These are phyloP conservation scores for Botrytis deweyae DNA, from an alignment of 2,329 filamentous ascomycete species.

Conservation along the genomic window DNA sequence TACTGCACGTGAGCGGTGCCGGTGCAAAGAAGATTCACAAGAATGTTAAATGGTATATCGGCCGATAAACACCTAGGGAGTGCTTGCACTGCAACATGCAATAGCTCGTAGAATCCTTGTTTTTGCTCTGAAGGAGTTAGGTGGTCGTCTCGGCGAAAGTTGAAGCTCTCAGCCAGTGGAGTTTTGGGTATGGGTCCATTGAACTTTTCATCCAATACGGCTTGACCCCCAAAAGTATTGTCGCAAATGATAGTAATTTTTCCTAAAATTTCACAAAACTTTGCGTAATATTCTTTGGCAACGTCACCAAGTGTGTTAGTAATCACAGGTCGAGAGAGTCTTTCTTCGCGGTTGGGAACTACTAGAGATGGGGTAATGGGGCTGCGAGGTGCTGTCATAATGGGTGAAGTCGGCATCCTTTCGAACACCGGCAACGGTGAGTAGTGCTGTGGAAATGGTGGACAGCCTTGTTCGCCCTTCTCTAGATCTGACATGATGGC, in stretches of 20 bases:
- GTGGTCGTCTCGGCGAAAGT: slow-evolving; percentile 81
- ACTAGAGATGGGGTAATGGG: slow-evolving; percentile 29
- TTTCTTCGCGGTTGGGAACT: slow-evolving; percentile 53
- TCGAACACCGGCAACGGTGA: slow-evolving; percentile 45
- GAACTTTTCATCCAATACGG: slow-evolving; percentile 93
- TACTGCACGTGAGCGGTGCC: slow-evolving; percentile 93
- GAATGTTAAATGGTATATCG: slow-evolving; percentile 86
- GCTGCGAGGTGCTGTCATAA: slow-evolving; percentile 43
- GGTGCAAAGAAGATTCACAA: slow-evolving; percentile 94
- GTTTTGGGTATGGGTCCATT: slow-evolving; percentile 85
- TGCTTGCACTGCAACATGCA: slow-evolving; percentile 94
- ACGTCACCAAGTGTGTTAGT: slow-evolving; percentile 67
- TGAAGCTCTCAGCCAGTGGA: slow-evolving; percentile 91
- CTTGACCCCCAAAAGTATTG: slow-evolving; percentile 94
- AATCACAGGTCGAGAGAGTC: slow-evolving; percentile 64
- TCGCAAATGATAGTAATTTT: slow-evolving; percentile 97
- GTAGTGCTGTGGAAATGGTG: slow-evolving; percentile 79
- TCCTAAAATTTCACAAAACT: slow-evolving; percentile 91
- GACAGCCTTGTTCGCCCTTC: slow-evolving; percentile 71
- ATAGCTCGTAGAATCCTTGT: slow-evolving; percentile 90
- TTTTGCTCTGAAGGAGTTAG: slow-evolving; percentile 74
- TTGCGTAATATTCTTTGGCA: slow-evolving; percentile 79
- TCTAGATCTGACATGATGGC: slow-evolving; percentile 92
- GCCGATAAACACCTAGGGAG: slow-evolving; percentile 89
- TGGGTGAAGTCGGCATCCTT: slow-evolving; percentile 51